Percentiles rank a stretch among this genome's conserved stretches.
Evolutionary conservation across 2,329 filamentous ascomycete species (phyloP).

Genomic region (Penicillium sp.): DNA sequence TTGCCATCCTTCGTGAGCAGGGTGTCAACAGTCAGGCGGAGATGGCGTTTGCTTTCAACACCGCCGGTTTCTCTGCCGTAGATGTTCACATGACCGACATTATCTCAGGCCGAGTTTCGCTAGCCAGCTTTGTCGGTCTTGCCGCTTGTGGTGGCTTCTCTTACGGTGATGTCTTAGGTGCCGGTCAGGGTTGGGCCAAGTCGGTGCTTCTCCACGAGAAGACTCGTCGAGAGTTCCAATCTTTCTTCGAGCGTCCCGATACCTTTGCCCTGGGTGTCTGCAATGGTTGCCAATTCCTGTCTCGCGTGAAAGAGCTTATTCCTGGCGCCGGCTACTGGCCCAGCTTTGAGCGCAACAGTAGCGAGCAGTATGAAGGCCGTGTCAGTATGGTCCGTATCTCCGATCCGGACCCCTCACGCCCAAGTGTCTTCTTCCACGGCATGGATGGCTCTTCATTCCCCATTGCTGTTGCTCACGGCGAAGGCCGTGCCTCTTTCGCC

Average conservation of each 20-base stretch:
- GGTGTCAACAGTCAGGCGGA: slow-evolving; percentile 95
- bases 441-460: slow-evolving; percentile 79
- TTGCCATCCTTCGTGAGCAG: slow-evolving; percentile 91
- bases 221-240: slow-evolving; percentile 68
- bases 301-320: slow-evolving; percentile 73
- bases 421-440: slow-evolving; percentile 81
- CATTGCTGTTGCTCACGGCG: slow-evolving; percentile 84
- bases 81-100: slow-evolving; percentile 96
- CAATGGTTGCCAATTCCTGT: slow-evolving; percentile 95
- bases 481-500: slow-evolving; percentile 71
- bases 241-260: slow-evolving; percentile 80
- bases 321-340: slow-evolving; percentile 80
- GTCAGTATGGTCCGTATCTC: slow-evolving; percentile 77
- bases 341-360: slow-evolving; percentile 75
- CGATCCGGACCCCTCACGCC: slow-evolving; percentile 51
- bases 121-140: slow-evolving; percentile 77
- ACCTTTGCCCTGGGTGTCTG: slow-evolving; percentile 93
- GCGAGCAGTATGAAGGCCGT: slow-evolving; percentile 84
- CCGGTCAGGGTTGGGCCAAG: slow-evolving; percentile 95
- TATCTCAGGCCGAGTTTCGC: slow-evolving; percentile 69
- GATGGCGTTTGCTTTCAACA: slow-evolving; percentile 93
- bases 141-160: slow-evolving; percentile 97
- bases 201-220: slow-evolving; percentile 78
- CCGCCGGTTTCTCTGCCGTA: slow-evolving; percentile 82
- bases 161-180: slow-evolving; percentile 85